Evolutionary conservation across 2,329 filamentous ascomycete species (phyloP).

Genomic region (Trichoderma afroharzianum): DNA sequence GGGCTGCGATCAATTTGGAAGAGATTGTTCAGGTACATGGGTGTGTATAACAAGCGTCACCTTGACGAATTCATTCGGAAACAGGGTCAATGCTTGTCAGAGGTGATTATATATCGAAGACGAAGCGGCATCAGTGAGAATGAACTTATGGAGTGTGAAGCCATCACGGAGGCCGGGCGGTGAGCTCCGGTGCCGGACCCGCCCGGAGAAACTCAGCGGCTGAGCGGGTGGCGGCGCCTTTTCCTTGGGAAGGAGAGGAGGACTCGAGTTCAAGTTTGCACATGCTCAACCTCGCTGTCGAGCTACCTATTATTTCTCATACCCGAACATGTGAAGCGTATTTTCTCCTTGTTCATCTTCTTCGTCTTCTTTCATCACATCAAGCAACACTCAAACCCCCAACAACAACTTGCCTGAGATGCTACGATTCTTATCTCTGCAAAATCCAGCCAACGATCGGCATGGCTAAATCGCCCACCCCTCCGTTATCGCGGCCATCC

Average conservation of each 20-base stretch:
- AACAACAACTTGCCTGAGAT: background rate
- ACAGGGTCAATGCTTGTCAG: background rate
- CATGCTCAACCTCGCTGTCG: background rate
- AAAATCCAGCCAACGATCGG: background rate
- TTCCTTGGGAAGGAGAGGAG: background rate
- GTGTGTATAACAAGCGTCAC: background rate
- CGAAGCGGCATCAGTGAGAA: background rate
- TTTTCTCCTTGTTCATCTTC: background rate
- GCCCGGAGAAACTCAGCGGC: conserved; percentile 10
- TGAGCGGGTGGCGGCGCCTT: background rate
- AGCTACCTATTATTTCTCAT: background rate
- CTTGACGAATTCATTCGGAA: background rate
- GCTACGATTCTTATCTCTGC: background rate
- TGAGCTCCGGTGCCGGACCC: conserved; percentile 19
- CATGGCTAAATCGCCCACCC: background rate
- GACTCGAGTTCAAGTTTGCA: background rate
- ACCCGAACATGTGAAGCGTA: background rate
- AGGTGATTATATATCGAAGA: background rate
- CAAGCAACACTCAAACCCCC: background rate
- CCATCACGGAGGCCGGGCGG: background rate
- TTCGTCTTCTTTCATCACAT: background rate
- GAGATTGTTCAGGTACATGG: too few relatives aligned
- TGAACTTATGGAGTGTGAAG: background rate
- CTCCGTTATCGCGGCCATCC: conserved; percentile 7
- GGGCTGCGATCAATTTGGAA: background rate